Evolutionary conservation across 176 grass and related monocot genomes (phyloP).

Genomic region (Raddia guianensis): DNA sequence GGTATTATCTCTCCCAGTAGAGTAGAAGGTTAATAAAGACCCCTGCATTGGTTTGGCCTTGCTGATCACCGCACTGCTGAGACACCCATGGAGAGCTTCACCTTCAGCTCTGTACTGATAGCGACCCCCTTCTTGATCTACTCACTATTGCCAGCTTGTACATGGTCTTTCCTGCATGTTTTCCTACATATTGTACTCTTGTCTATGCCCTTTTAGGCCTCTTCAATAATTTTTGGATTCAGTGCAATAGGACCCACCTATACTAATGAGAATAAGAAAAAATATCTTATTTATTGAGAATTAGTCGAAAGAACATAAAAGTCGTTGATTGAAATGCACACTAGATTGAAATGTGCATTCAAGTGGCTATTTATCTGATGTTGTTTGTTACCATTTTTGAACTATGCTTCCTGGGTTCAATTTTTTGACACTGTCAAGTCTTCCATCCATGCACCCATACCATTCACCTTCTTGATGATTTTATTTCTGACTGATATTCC

Average conservation of each 20-base stretch:
- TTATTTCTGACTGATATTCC: conserved; percentile 24
- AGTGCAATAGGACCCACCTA: neutral
- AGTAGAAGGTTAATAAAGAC: too few species aligned
- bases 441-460: conserved; percentile 26
- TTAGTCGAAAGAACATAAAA: neutral
- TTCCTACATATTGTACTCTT: too few species aligned
- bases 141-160: too few species aligned
- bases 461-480: conserved; percentile 15
- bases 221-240: too few species aligned
- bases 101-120: too few species aligned
- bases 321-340: neutral
- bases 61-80: too few species aligned
- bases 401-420: neutral
- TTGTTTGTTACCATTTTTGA: conserved; percentile 24
- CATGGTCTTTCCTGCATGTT: too few species aligned
- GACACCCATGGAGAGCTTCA: too few species aligned
- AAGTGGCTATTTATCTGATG: conserved; percentile 18
- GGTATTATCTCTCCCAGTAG: too few species aligned
- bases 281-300: neutral
- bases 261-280: neutral
- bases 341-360: conserved; percentile 16
- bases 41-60: too few species aligned
- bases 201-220: too few species aligned
- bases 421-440: neutral
- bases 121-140: too few species aligned